Conservation (phyloP, 352 stramenopile species). For the Phytopythium kandeliae region DNA sequence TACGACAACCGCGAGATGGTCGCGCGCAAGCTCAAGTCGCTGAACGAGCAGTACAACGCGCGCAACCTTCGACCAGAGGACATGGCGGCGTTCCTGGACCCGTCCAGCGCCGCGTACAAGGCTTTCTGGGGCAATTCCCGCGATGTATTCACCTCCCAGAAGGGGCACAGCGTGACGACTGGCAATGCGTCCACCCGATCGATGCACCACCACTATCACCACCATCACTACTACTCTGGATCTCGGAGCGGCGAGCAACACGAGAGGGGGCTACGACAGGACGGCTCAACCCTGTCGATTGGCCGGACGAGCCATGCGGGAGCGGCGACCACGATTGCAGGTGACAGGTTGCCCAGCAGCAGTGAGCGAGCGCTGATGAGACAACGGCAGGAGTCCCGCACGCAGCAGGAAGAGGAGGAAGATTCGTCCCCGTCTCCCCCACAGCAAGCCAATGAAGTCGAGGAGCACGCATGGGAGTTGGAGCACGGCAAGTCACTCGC, state of each 20-base stretch:
- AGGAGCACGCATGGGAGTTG: conserved; percentile 32
- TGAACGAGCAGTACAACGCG: conserved; percentile 66
- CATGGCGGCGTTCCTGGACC: conserved; percentile 29
- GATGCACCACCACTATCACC: not conserved
- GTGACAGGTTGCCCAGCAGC: no score
- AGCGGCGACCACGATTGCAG: no score
- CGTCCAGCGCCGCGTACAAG: conserved; percentile 51
- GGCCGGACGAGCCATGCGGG: no score
- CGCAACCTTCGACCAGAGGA: conserved; percentile 38
- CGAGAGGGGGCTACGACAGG: no score
- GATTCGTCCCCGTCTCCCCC: no score
- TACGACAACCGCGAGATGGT: conserved; percentile 57
- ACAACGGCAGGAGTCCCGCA: no score
- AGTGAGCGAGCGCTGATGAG: no score
- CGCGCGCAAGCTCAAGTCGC: conserved; percentile 64
- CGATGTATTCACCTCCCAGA: conserved; percentile 45
- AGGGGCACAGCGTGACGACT: no score
- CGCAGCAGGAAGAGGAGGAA: no score
- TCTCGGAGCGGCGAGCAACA: not conserved
- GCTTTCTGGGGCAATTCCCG: conserved; percentile 68
- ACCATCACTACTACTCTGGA: no score
- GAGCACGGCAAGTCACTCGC: conserved; percentile 56
- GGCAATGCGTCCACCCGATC: not conserved
- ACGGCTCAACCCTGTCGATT: not conserved
- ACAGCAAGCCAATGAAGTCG: not conserved